A percentile compares a stretch with the other conserved stretches of the same genome.
Conservation (phyloP, 2,329 filamentous ascomycete species). For the Claviceps maximensis region DNA sequence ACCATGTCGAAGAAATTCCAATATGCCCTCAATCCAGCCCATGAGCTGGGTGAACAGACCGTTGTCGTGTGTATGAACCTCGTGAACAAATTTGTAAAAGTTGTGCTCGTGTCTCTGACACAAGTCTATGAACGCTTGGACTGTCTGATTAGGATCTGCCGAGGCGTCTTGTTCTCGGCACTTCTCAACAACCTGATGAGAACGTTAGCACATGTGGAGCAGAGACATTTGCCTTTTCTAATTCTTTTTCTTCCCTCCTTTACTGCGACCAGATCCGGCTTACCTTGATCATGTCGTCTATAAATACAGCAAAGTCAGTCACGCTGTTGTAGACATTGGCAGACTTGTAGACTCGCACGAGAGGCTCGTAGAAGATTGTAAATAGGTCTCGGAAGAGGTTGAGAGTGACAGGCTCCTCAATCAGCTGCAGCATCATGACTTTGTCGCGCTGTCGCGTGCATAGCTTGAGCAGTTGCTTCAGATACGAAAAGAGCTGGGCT, state of each 20-base stretch:
- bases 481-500: slow-evolving; percentile 80
- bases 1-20: slow-evolving; percentile 82
- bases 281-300: slow-evolving; percentile 83
- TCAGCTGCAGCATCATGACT: slow-evolving; percentile 89
- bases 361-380: slow-evolving; percentile 96
- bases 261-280: background rate
- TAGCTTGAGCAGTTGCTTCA: slow-evolving; percentile 90
- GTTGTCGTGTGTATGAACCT: slow-evolving; percentile 94
- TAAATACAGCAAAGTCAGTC: slow-evolving; percentile 86
- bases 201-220: background rate
- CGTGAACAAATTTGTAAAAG: slow-evolving; percentile 98
- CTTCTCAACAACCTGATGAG: slow-evolving; percentile 45
- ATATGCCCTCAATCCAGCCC: slow-evolving; percentile 91
- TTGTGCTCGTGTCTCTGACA: slow-evolving; percentile 91
- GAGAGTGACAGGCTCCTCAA: slow-evolving; percentile 95
- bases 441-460: slow-evolving; percentile 88
- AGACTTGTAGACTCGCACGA: slow-evolving; percentile 95
- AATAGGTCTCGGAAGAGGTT: slow-evolving; percentile 92
- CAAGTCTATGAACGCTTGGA: slow-evolving; percentile 94
- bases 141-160: slow-evolving; percentile 93
- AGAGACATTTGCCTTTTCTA: background rate
- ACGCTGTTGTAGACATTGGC: slow-evolving; percentile 97
- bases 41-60: slow-evolving; percentile 92
- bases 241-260: no score
- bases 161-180: slow-evolving; percentile 67